phyloP scores from a whole-genome alignment of 345 rosid genomes.

The Eucalyptus polybractea region DNA sequence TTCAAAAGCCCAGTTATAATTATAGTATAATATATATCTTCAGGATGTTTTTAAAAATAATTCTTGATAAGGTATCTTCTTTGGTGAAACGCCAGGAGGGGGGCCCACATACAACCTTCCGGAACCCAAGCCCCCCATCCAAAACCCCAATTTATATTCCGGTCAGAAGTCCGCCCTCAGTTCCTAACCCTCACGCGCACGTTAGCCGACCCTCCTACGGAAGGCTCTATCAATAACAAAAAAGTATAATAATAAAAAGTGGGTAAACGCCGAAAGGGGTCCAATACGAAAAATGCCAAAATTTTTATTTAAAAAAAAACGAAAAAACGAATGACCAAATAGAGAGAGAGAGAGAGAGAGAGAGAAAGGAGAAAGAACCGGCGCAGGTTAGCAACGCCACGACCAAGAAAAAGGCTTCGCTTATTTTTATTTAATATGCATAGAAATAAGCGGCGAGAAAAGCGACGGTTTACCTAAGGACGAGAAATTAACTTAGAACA shows the following conservation, averaged over 20 bases:
- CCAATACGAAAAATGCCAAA: not conserved
- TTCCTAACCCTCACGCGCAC: not conserved
- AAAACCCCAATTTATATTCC: not conserved
- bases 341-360: not conserved
- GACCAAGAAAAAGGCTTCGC: not conserved
- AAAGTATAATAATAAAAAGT: not conserved
- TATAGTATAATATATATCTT: not conserved
- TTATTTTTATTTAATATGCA: not conserved
- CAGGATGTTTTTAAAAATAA: not conserved
- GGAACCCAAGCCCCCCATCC: conserved; percentile 2
- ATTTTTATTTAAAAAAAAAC: not conserved
- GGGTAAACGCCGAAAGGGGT: not conserved
- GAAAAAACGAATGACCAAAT: too few species aligned
- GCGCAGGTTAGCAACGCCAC: not conserved
- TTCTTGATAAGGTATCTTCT: not conserved
- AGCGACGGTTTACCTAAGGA: not conserved
- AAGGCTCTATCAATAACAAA: not conserved
- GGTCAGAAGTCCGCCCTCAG: not conserved
- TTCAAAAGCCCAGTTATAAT: not conserved
- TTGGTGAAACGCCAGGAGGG: not conserved
- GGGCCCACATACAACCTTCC: not conserved
- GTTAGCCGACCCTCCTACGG: not conserved
- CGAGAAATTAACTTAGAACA: not conserved
- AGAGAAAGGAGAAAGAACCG: not conserved
- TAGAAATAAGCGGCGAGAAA: not conserved